Conservation (phyloP, 305 asterid species). For the Fraxinus floribunda region DNA sequence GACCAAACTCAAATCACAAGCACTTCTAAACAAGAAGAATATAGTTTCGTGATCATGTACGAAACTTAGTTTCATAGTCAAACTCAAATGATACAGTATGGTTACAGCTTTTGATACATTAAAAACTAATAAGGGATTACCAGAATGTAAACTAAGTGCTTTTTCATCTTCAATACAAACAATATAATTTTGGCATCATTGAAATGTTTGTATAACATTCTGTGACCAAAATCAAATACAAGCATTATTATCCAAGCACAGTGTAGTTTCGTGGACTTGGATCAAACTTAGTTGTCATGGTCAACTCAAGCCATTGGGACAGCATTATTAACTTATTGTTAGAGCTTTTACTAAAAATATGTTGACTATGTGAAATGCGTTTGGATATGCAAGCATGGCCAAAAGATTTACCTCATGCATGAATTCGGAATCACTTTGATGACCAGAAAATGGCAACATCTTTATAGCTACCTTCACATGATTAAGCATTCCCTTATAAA, state of each 20-base stretch:
- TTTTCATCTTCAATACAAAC: background rate
- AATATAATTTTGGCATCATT: background rate
- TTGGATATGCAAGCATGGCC: background rate
- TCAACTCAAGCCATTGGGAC: background rate
- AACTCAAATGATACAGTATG: background rate
- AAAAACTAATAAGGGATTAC: conserved; percentile 3
- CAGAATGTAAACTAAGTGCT: background rate
- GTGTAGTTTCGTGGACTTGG: background rate
- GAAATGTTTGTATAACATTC: background rate
- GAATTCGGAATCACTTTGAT: conserved; percentile 72
- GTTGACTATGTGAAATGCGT: background rate
- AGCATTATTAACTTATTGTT: background rate
- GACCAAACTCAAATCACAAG: background rate
- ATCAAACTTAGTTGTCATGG: background rate
- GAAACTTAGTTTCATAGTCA: background rate
- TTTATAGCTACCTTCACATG: conserved; percentile 71
- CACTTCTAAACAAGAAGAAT: background rate
- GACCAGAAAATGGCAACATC: conserved; percentile 75
- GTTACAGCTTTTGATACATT: conserved; percentile 7
- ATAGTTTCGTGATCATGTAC: background rate
- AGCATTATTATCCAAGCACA: background rate
- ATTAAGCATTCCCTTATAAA: conserved; percentile 64
- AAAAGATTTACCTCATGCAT: conserved; percentile 54
- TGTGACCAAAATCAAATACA: background rate
- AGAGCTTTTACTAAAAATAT: background rate